These are phyloP conservation scores for Pseudohalonectria lignicola DNA, from an alignment of 2,329 filamentous ascomycete species.

Conservation along the genomic window DNA sequence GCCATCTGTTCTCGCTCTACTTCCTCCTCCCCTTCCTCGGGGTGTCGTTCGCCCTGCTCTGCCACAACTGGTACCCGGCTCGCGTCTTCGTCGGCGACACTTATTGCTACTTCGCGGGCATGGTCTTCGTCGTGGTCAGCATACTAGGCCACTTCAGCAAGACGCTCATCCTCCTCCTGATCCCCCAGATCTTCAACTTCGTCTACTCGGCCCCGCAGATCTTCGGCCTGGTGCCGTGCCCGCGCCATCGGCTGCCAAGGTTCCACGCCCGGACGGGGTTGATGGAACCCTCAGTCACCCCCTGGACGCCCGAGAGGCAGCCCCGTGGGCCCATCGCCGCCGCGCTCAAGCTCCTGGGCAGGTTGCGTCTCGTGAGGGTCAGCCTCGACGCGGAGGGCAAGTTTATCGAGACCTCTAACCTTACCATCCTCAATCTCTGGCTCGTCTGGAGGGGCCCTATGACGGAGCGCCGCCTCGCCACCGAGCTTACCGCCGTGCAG, in stretches of 20 bases:
- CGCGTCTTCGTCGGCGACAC: constrained; percentile 96
- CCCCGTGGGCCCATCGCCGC: constrained; percentile 53
- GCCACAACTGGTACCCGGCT: constrained; percentile 93
- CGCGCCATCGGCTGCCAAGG: constrained; percentile 78
- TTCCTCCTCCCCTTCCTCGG: constrained; percentile 89
- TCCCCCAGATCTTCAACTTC: constrained; percentile 96
- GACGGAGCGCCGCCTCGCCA: constrained; percentile 72
- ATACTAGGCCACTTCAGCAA: constrained; percentile 98
- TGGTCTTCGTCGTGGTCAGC: constrained; percentile 95
- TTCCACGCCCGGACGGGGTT: constrained; percentile 81
- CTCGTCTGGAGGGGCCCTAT: constrained; percentile 89
- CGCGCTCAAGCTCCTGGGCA: constrained; percentile 56
- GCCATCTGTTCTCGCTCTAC: constrained; percentile 92
- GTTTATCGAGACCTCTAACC: constrained; percentile 74
- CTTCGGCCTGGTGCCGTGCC: constrained; percentile 82
- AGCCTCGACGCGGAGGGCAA: constrained; percentile 54
- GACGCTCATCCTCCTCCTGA: constrained; percentile 78
- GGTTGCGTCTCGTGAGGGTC: constrained; percentile 57
- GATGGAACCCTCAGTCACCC: constrained; percentile 75
- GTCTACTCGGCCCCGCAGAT: constrained; percentile 87
- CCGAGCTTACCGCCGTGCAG: constrained; percentile 75
- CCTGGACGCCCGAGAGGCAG: constrained; percentile 58
- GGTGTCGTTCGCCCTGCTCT: constrained; percentile 75
- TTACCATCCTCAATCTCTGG: constrained; percentile 94
- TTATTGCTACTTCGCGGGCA: constrained; percentile 98